Percentiles rank a stretch among this genome's conserved stretches.
phyloP scores from a whole-genome alignment of 257 asterid genomes.

The Nicotiana sylvestris region DNA sequence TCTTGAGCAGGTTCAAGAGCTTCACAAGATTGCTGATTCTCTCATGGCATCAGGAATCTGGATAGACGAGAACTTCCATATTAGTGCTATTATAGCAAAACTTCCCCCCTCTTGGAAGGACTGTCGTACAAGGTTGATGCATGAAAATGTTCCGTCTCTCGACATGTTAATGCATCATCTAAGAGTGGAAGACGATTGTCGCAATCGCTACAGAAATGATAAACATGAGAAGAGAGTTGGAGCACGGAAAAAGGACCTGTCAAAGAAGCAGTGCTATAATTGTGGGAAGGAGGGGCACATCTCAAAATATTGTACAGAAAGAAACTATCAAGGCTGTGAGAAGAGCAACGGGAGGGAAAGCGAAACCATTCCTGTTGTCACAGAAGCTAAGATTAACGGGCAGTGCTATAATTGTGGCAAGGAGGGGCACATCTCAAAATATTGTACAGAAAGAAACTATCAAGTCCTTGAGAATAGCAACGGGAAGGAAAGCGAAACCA shows the following conservation, averaged over 20 bases:
- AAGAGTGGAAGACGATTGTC: slow-evolving; percentile 52
- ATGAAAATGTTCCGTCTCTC: slow-evolving; percentile 36
- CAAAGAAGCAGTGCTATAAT: slow-evolving; percentile 35
- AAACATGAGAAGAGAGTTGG: slow-evolving; percentile 18
- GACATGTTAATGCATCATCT: slow-evolving; percentile 44
- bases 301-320: slow-evolving; percentile 30
- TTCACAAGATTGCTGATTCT: slow-evolving; percentile 44
- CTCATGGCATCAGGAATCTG: slow-evolving; percentile 48
- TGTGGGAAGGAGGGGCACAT: slow-evolving; percentile 57
- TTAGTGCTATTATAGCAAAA: slow-evolving; percentile 50
- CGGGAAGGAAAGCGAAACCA: slow-evolving; percentile 20
- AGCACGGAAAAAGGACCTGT: slow-evolving; percentile 24
- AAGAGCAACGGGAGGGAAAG: slow-evolving; percentile 27
- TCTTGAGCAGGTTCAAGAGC: slow-evolving; percentile 55
- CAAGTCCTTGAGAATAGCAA: slow-evolving; percentile 21
- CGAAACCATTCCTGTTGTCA: slow-evolving; percentile 6
- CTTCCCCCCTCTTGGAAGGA: slow-evolving; percentile 79
- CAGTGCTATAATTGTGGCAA: slow-evolving; percentile 43
- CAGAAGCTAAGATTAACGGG: slow-evolving; percentile 4
- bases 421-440: slow-evolving; percentile 45
- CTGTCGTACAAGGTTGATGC: slow-evolving; percentile 48
- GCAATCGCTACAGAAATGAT: slow-evolving; percentile 21
- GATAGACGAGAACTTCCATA: slow-evolving; percentile 59
- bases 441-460: slow-evolving; percentile 32
- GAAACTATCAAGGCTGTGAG: slow-evolving; percentile 18